Evolutionary conservation across 2,329 filamentous ascomycete species (phyloP).

Genomic region (Diaporthe caulivora): DNA sequence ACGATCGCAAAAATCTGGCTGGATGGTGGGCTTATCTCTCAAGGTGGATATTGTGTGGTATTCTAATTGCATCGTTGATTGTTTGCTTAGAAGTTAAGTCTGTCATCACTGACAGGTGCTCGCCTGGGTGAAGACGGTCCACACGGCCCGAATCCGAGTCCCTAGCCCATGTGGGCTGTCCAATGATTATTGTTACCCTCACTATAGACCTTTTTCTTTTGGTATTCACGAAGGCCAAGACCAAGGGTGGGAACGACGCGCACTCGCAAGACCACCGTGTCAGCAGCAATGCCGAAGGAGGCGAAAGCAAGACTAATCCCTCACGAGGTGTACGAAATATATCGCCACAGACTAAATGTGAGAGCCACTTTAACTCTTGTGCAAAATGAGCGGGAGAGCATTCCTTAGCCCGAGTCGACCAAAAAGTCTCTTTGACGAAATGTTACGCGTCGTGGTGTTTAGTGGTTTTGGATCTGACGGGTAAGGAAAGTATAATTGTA

Average conservation of each 20-base stretch:
- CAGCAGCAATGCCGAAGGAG: background rate
- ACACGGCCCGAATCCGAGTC: background rate
- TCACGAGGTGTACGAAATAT: background rate
- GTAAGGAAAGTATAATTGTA: constrained; percentile 13
- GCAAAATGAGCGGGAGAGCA: too few species aligned
- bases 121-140: background rate
- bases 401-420: background rate
- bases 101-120: background rate
- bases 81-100: background rate
- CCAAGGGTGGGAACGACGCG: background rate
- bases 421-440: background rate
- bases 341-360: background rate
- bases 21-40: background rate
- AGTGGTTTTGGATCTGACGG: constrained; percentile 7
- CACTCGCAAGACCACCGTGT: background rate
- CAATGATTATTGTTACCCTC: too few species aligned
- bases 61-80: background rate
- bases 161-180: background rate
- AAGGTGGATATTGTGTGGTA: background rate
- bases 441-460: constrained; percentile 14
- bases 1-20: background rate
- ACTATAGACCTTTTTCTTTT: too few species aligned
- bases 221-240: background rate
- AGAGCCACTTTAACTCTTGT: background rate
- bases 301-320: background rate